Evolutionary conservation across 176 grass and related monocot species (phyloP).

Genomic region (Lolium rigidum): DNA sequence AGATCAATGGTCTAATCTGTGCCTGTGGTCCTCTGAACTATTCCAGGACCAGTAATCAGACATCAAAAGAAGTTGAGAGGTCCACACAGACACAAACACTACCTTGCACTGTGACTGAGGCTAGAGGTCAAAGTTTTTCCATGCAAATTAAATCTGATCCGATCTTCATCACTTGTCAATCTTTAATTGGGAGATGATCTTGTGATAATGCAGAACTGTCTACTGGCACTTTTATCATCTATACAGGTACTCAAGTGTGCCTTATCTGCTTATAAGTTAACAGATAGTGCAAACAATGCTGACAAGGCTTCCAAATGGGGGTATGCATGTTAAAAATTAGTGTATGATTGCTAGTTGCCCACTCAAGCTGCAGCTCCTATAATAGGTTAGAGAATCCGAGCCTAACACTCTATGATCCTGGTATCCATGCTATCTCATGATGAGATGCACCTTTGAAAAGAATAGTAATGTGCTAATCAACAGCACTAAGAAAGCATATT

Average conservation of each 20-base stretch:
- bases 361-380: constrained; percentile 33
- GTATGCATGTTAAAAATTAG: constrained; percentile 33
- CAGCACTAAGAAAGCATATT: constrained; percentile 35
- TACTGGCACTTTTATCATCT: constrained; percentile 32
- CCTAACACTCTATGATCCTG: constrained; percentile 26
- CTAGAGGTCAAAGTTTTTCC: constrained; percentile 22
- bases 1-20: constrained; percentile 41
- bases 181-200: constrained; percentile 31
- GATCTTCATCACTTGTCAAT: background rate
- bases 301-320: constrained; percentile 38
- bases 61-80: constrained; percentile 36
- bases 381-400: constrained; percentile 32
- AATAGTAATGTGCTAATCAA: constrained; percentile 37
- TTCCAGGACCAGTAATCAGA: constrained; percentile 36
- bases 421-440: constrained; percentile 36
- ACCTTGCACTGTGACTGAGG: background rate
- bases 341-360: constrained; percentile 35
- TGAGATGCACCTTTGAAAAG: constrained; percentile 38
- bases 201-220: constrained; percentile 29
- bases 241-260: background rate
- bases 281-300: constrained; percentile 32
- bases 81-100: constrained; percentile 10
- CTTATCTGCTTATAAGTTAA: constrained; percentile 27
- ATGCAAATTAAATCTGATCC: constrained; percentile 26
- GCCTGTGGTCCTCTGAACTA: constrained; percentile 45